These are phyloP conservation scores for Penicillium freii DNA, from an alignment of 2,329 filamentous ascomycete genomes.

Conservation along the genomic window DNA sequence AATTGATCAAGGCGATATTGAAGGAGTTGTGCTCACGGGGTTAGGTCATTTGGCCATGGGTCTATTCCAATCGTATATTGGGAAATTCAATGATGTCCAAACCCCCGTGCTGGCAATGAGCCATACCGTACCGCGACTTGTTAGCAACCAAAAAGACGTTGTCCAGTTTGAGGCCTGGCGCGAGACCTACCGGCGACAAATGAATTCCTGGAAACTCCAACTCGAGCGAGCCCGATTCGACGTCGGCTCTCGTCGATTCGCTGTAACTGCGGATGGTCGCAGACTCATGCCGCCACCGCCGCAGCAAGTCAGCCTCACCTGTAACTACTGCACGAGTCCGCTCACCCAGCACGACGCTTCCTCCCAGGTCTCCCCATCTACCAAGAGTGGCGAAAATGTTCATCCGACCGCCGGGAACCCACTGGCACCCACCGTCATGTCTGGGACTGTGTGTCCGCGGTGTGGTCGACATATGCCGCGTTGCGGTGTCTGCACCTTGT, in stretches of 20 bases:
- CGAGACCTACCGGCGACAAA: slow-evolving; percentile 59
- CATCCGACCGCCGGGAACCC: slow-evolving; percentile 39
- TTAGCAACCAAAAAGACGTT: slow-evolving; percentile 53
- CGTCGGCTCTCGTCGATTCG: slow-evolving; percentile 55
- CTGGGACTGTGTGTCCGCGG: slow-evolving; percentile 58
- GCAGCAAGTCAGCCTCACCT: slow-evolving; percentile 58
- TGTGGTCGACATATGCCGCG: slow-evolving; percentile 63
- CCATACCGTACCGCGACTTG: slow-evolving; percentile 58
- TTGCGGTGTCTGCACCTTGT: slow-evolving; percentile 61
- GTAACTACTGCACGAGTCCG: slow-evolving; percentile 59
- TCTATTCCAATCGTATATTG: slow-evolving; percentile 60
- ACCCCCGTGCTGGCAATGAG: slow-evolving; percentile 61
- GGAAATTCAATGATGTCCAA: slow-evolving; percentile 60
- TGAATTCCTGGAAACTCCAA: slow-evolving; percentile 62
- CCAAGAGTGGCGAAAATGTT: slow-evolving; percentile 31
- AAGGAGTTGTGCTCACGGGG: slow-evolving; percentile 62
- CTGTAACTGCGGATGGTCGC: slow-evolving; percentile 50
- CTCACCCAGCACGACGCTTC: slow-evolving; percentile 50
- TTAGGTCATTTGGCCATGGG: slow-evolving; percentile 58
- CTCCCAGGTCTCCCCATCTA: slow-evolving; percentile 27
- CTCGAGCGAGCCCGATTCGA: slow-evolving; percentile 60
- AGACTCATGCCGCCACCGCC: slow-evolving; percentile 51
- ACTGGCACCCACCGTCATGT: slow-evolving; percentile 36
- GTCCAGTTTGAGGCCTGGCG: slow-evolving; percentile 59
- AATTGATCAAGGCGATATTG: slow-evolving; percentile 56